These are phyloP conservation scores for Talaromyces nanjingensis DNA, from an alignment of 495 filamentous ascomycete genomes.

Conservation along the genomic window DNA sequence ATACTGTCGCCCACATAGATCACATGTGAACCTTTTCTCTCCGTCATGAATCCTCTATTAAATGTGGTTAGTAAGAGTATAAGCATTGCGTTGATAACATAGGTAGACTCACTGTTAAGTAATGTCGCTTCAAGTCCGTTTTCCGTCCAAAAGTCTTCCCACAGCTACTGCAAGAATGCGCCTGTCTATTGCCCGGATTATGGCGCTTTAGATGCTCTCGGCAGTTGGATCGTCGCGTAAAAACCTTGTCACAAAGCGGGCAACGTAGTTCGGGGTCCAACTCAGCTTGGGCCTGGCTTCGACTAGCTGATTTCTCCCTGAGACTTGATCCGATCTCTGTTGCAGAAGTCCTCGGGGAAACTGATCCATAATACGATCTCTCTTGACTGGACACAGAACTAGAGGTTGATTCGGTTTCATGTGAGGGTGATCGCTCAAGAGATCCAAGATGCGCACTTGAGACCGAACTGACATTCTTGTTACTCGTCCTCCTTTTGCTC, in stretches of 20 bases:
- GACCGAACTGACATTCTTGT: background rate
- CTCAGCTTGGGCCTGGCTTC: background rate
- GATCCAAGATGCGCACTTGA: background rate
- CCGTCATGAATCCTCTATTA: constrained; percentile 58
- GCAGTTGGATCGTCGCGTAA: constrained; percentile 85
- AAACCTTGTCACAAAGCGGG: constrained; percentile 67
- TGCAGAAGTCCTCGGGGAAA: background rate
- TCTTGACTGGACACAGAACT: background rate
- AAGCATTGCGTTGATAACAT: background rate
- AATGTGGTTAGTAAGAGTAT: constrained; percentile 12
- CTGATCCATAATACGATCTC: background rate
- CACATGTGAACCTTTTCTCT: constrained; percentile 62
- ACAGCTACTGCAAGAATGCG: constrained; percentile 62
- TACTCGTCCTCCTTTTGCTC: background rate
- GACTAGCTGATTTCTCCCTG: background rate
- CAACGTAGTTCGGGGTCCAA: constrained; percentile 55
- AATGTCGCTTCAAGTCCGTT: constrained; percentile 77
- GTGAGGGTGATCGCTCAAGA: constrained; percentile 3
- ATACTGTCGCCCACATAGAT: constrained; percentile 66
- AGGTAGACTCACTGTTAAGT: constrained; percentile 58
- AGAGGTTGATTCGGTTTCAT: background rate
- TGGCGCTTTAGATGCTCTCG: constrained; percentile 88
- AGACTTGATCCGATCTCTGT: background rate
- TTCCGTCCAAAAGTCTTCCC: constrained; percentile 46
- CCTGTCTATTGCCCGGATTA: constrained; percentile 65